Percentiles rank a stretch among this genome's conserved stretches.
phyloP scores from a whole-genome alignment of 2,329 filamentous ascomycete species.

The Sclerotinia minor region DNA sequence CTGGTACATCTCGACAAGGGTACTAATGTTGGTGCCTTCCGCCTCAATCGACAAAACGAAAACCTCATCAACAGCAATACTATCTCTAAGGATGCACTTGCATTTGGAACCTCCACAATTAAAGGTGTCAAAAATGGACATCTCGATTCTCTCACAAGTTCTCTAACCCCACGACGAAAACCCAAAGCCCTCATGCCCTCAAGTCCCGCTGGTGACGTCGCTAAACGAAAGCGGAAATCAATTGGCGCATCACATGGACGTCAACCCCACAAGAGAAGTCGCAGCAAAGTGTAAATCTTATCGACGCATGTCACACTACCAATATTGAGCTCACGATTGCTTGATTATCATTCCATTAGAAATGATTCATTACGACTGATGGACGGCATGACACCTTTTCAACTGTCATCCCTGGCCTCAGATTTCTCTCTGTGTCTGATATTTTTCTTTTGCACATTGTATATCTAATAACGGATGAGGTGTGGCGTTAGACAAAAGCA shows the following conservation, averaged over 20 bases:
- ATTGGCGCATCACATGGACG: constrained; percentile 32
- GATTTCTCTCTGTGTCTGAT: constrained; percentile 3
- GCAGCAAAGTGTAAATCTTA: constrained; percentile 27
- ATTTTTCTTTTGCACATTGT: constrained; percentile 11
- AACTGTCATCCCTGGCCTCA: constrained; percentile 26
- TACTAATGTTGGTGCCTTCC: constrained; percentile 76
- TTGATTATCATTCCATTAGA: constrained; percentile 9
- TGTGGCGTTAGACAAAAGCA: constrained; percentile 19
- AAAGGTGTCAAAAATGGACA: constrained; percentile 65
- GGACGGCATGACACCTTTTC: constrained; percentile 26
- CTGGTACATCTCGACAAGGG: constrained; percentile 63
- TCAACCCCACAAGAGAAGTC: constrained; percentile 36
- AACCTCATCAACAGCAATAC: constrained; percentile 54
- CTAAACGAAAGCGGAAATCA: constrained; percentile 36
- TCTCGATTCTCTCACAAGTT: constrained; percentile 63
- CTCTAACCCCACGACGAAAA: constrained; percentile 67
- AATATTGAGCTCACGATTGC: neutral
- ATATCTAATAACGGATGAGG: neutral
- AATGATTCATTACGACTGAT: constrained; percentile 25
- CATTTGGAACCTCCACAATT: constrained; percentile 60
- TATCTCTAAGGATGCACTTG: constrained; percentile 61
- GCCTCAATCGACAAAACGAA: constrained; percentile 59
- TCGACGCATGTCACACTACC: neutral
- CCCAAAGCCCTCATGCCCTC: constrained; percentile 28
- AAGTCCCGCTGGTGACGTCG: constrained; percentile 35